These are phyloP conservation scores for Davidsoniella eucalypti DNA, from an alignment of 2,329 filamentous ascomycete genomes.

Conservation along the genomic window DNA sequence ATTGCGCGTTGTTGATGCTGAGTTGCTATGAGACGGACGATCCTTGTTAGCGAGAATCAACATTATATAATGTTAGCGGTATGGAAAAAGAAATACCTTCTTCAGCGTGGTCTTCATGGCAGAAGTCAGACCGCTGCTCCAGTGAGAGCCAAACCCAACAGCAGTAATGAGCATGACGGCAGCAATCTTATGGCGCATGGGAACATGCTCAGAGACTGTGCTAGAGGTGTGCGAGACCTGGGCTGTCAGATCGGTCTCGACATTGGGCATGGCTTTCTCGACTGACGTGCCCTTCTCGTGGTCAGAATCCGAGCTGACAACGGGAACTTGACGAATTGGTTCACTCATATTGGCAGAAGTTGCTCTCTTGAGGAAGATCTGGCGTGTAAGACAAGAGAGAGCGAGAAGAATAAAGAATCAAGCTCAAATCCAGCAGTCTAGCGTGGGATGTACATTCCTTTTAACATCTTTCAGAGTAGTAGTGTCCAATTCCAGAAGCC, in stretches of 20 bases:
- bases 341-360: not conserved
- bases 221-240: conserved; percentile 3
- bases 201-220: conserved; percentile 13
- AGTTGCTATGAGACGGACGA: conserved; percentile 24
- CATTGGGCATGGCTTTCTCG: not conserved
- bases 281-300: conserved; percentile 1
- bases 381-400: not conserved
- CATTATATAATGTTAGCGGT: not conserved
- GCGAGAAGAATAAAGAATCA: not conserved
- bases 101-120: conserved; percentile 46
- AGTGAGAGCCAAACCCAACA: conserved; percentile 43
- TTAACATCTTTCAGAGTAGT: not conserved
- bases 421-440: not conserved
- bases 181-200: conserved; percentile 19
- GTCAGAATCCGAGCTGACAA: not conserved
- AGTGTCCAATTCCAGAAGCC: not conserved
- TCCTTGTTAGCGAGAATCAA: not conserved
- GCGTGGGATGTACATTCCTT: not conserved
- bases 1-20: conserved; percentile 42
- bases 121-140: conserved; percentile 42
- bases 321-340: not conserved
- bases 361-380: not conserved
- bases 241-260: not conserved
- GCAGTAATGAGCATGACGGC: conserved; percentile 33
- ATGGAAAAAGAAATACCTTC: conserved; percentile 21